Evolutionary conservation across 169 alveolate species (phyloP), one percentile per base, ranked within the genome.

Genomic region (Perkinsus chesapeaki): DNA sequence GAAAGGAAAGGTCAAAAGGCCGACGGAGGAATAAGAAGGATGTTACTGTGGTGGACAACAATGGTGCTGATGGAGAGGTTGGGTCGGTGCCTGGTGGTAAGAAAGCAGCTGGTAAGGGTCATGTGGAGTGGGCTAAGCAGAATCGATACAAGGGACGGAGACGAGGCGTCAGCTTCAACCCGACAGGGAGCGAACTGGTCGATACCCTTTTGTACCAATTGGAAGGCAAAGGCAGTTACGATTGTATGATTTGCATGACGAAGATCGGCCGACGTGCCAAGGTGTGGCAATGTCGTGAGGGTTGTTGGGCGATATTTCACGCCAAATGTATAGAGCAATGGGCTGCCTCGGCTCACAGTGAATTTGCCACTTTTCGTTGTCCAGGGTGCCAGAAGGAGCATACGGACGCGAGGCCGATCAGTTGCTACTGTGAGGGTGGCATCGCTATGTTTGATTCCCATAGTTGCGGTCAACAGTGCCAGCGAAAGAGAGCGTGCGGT

Each of bases 221-320:
- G 82, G 82, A 60, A 39, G 90, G 96, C 90, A 93, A 95, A 39
- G 96, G 96, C 93, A 95, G 96, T 91, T 91, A 95, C 43, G 96
- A 95, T 34, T 97, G 98, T 73, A 92, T 96, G 39, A 96, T 97
- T 31, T 97, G 98, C 92, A 95, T 96, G 48, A 95, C 95, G 48
- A 91, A 93, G 39, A 94, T 97, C 3, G 96, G 95, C 39, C 93
- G 94, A 90, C 94, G 95, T 20, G 94, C 95, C 48, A 96, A 96
- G 43, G 95, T 97, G 39, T 97, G 98, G 98, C 93, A 93, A 93
- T 97, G 98, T 37, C 92, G 95, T 31, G 82, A 60, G 12, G 82
- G 82, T 27, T 60, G 82, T 16, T 60, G 82, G 82, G 82, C 82
- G 3, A 60, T 60, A 1, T 60, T 60, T 34, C 82, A 60, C 31